Evolutionary conservation across 2,329 filamentous ascomycete genomes (phyloP), one percentile per base, ranked within the genome.

Genomic region (Penicillium occitanis): DNA sequence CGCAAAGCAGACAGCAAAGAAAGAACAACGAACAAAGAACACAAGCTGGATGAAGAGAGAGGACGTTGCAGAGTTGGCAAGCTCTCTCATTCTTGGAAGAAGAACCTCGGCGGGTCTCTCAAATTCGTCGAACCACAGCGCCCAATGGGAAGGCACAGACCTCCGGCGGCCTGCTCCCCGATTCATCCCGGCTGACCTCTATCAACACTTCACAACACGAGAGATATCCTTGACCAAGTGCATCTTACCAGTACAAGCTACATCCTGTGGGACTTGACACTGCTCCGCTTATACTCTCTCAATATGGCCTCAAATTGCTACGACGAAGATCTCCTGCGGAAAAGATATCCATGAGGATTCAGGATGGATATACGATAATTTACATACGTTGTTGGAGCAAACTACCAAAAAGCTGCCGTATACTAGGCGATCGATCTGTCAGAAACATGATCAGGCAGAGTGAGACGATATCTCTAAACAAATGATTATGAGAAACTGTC

Each of bases 161-260:
- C 57, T 13, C 22, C 44, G 1, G 25, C 25, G 19, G 60, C n/a
- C 44, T n/a, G 61, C 48, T 50, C 46, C 51, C 62, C 62, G 62
- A 59, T 46, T 64, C 62, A 35, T 44, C 62, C 62, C 62, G 62
- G 62, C 51, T 5, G 6, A 35, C 33, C 33, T 57, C 17, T 48
- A 19, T 50, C 19, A 19, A 19, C 46, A 37, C 35, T 11, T 10
- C 35, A 37, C 10, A 13, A 37, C 35, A 42, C 14, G 37, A 42
- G 19, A 19, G 19, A 19, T 19, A 19, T 19, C 19, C 19, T 19
- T 19, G 19, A 19, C 19, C 19, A 19, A 19, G 19, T 19, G 19
- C 19, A 19, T 19, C 19, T 19, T 19, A 19, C 19, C 19, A 19
- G 19, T 19, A 19, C 19, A 19, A 19, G 19, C 19, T 19, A 19